Evolutionary conservation across 768 basidiomycete genomes (phyloP).

Genomic region (Phanerochaete carnosa): DNA sequence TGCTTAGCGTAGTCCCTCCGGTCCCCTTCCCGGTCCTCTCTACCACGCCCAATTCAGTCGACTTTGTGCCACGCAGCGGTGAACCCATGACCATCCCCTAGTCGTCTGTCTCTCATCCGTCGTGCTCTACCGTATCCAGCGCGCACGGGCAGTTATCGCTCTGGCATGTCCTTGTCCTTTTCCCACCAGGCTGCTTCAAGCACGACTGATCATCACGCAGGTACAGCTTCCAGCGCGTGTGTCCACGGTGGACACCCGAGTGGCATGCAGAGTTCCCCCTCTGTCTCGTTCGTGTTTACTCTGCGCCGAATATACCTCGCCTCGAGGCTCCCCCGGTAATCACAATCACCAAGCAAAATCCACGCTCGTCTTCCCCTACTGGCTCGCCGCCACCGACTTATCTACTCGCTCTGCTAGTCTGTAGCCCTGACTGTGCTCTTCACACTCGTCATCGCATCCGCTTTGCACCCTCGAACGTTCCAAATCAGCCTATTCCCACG

Average conservation of each 20-base stretch:
- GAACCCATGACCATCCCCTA: neutral
- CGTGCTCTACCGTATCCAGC: neutral
- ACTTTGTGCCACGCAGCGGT: neutral
- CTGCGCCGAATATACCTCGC: neutral
- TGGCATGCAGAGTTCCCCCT: neutral
- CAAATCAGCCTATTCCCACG: neutral
- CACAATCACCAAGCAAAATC: slow-evolving; percentile 7
- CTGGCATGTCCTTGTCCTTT: neutral
- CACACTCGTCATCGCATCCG: slow-evolving; percentile 4
- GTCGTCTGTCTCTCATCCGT: neutral
- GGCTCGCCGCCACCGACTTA: slow-evolving; percentile 2
- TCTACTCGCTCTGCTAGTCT: slow-evolving; percentile 2
- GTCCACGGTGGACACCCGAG: neutral
- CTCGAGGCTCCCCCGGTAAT: neutral
- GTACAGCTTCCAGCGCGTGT: neutral
- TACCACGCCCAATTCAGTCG: neutral
- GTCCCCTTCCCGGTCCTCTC: neutral
- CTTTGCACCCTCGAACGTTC: slow-evolving; percentile 6
- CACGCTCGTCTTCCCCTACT: slow-evolving; percentile 1
- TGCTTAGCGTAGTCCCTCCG: neutral
- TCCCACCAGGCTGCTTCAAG: neutral
- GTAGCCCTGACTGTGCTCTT: neutral
- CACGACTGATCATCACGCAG: neutral
- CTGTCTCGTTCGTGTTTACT: neutral
- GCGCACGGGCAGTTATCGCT: neutral